A percentile compares a stretch with the other conserved stretches of the same genome.
Evolutionary conservation across 345 rosid genomes (phyloP).

Genomic region (Litchi chinensis): DNA sequence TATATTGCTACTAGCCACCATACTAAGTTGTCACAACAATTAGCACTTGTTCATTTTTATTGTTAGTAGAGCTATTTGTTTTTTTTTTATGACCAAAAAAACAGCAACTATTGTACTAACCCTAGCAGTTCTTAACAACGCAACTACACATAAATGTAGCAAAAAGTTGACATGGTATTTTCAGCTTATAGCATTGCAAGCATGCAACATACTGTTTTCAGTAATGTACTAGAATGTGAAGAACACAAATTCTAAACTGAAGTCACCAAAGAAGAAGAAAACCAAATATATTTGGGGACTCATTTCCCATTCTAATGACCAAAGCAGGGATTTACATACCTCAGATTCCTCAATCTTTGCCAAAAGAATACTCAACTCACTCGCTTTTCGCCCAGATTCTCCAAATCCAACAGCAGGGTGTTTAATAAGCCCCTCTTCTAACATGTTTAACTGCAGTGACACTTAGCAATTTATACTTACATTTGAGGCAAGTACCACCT

Average conservation of each 20-base stretch:
- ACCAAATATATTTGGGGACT: background rate
- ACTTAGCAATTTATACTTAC: constrained; percentile 27
- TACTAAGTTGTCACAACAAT: too few species aligned
- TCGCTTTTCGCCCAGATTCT: constrained; percentile 83
- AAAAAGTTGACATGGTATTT: background rate
- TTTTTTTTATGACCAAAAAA: background rate
- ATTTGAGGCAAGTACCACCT: constrained; percentile 9
- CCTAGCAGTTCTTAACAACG: background rate
- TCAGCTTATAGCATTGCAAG: background rate
- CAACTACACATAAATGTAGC: background rate
- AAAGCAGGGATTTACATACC: constrained; percentile 40
- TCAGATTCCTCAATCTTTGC: constrained; percentile 97
- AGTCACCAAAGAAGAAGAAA: background rate
- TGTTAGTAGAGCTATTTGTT: too few species aligned
- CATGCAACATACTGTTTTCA: background rate
- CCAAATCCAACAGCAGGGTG: constrained; percentile 89
- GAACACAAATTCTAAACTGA: constrained; percentile 1
- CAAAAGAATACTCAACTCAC: constrained; percentile 78
- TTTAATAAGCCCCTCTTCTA: constrained; percentile 96
- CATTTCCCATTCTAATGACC: constrained; percentile 23
- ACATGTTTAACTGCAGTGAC: constrained; percentile 71
- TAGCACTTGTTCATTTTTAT: too few species aligned
- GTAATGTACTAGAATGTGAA: background rate
- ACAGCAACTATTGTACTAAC: background rate
- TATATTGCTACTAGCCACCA: too few species aligned